A percentile compares a stretch with the other conserved stretches of the same genome.
phyloP scores from a whole-genome alignment of 2,329 filamentous ascomycete species.

The Zymoseptoria crescenta region DNA sequence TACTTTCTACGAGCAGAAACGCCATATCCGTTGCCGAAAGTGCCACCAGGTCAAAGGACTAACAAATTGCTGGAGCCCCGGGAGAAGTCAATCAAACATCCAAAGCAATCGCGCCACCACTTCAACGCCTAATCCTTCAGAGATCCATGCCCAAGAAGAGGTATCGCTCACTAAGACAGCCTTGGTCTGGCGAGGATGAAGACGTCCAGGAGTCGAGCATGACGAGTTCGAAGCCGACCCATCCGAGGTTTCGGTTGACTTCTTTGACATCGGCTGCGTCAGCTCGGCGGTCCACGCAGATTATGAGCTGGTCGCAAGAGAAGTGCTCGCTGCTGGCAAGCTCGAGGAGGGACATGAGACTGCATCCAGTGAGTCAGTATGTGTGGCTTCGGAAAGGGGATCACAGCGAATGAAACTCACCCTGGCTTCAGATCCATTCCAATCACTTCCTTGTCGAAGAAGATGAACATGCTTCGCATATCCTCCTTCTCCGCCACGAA shows the following conservation, averaged over 20 bases:
- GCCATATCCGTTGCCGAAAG: not conserved
- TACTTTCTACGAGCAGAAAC: not conserved
- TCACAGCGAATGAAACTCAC: slow-evolving; percentile 45
- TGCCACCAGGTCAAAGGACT: not conserved
- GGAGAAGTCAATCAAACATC: not conserved
- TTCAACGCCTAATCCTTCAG: slow-evolving; percentile 34
- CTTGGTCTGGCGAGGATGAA: slow-evolving; percentile 42
- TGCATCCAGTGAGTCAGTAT: slow-evolving; percentile 33
- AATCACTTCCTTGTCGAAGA: slow-evolving; percentile 69
- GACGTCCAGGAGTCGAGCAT: slow-evolving; percentile 65
- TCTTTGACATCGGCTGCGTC: slow-evolving; percentile 56
- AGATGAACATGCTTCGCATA: slow-evolving; percentile 74
- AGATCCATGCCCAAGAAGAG: slow-evolving; percentile 84
- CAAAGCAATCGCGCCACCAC: not conserved
- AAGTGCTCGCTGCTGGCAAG: slow-evolving; percentile 66
- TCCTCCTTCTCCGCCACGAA: slow-evolving; percentile 66
- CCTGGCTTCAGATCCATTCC: slow-evolving; percentile 77
- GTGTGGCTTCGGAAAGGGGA: not conserved
- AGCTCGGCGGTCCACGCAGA: slow-evolving; percentile 69
- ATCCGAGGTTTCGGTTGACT: slow-evolving; percentile 75
- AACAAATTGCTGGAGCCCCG: not conserved
- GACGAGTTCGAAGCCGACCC: slow-evolving; percentile 83
- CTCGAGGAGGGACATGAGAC: slow-evolving; percentile 84
- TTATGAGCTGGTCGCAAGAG: slow-evolving; percentile 67
- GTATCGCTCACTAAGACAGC: slow-evolving; percentile 66